These are phyloP conservation scores for Nigrograna mackinnonii DNA, from an alignment of 2,329 filamentous ascomycete species.

Conservation along the genomic window DNA sequence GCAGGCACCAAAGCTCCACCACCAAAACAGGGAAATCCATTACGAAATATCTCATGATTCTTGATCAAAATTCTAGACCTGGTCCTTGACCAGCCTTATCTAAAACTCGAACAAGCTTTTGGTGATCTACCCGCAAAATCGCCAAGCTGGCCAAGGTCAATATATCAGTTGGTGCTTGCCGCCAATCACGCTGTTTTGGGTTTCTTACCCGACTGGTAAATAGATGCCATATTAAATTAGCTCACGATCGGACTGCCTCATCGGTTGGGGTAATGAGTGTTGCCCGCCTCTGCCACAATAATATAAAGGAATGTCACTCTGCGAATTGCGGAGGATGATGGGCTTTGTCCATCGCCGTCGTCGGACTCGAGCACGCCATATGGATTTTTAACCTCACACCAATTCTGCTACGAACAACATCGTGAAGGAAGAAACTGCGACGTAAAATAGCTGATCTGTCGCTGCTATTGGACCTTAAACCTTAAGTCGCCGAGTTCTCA, in stretches of 20 bases:
- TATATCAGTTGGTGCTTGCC: background rate
- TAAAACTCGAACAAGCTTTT: conserved; percentile 3
- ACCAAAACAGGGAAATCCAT: too few species aligned
- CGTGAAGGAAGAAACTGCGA: background rate
- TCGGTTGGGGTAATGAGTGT: conserved; percentile 4
- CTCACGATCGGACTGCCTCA: conserved; percentile 1
- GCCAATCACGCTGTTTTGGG: conserved; percentile 2
- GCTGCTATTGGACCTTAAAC: background rate
- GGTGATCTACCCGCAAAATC: conserved; percentile 6
- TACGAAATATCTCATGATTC: too few species aligned
- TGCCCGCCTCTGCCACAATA: background rate
- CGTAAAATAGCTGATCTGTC: background rate
- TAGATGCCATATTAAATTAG: conserved; percentile 5
- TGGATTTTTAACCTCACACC: conserved; percentile 1
- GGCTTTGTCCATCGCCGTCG: background rate
- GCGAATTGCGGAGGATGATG: conserved; percentile 2
- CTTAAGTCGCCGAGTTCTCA: background rate
- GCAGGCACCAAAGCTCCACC: too few species aligned
- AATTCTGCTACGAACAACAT: background rate
- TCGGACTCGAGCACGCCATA: too few species aligned
- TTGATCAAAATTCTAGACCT: too few species aligned
- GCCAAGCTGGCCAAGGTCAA: conserved; percentile 5
- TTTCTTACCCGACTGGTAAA: conserved; percentile 2
- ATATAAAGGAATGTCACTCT: conserved; percentile 6
- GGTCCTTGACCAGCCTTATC: background rate